phyloP scores from a whole-genome alignment of 2,329 filamentous ascomycete genomes.

The Basipetospora chlamydospora region DNA sequence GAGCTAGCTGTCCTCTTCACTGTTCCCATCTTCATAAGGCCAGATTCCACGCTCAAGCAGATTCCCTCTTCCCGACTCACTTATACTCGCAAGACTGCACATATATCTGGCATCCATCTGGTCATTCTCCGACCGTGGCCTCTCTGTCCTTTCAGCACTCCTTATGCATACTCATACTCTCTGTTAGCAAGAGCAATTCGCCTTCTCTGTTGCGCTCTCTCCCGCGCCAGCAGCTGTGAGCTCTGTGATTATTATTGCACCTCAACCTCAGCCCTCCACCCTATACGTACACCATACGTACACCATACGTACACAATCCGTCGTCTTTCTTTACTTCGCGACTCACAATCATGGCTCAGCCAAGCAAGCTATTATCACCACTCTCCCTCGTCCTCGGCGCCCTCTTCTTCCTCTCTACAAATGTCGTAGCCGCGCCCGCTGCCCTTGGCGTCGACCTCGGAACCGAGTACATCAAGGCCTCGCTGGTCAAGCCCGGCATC shows the following conservation, averaged over 20 bases:
- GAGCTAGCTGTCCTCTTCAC: constrained; percentile 2
- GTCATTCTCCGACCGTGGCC: too few relatives aligned
- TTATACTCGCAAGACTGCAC: neutral
- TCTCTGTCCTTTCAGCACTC: neutral
- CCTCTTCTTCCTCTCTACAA: constrained; percentile 14
- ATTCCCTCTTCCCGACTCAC: neutral
- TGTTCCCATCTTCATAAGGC: constrained; percentile 1
- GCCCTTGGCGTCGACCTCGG: constrained; percentile 89
- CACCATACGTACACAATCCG: too few relatives aligned
- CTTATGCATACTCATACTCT: constrained; percentile 1
- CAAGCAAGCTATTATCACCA: constrained; percentile 7
- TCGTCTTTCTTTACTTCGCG: too few relatives aligned
- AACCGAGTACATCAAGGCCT: constrained; percentile 93
- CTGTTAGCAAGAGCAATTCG: neutral
- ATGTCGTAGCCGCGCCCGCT: constrained; percentile 46
- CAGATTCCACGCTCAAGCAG: constrained; percentile 1
- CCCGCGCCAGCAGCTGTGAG: neutral
- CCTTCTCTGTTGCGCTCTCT: neutral
- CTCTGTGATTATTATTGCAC: neutral
- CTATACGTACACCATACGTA: too few relatives aligned
- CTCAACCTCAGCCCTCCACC: neutral
- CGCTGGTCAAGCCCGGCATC: constrained; percentile 89
- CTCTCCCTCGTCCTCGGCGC: constrained; percentile 16
- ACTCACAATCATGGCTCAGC: neutral
- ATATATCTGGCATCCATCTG: too few relatives aligned